phyloP scores from a whole-genome alignment of 176 grass and related monocot genomes.

The Tuctoria greenei region DNA sequence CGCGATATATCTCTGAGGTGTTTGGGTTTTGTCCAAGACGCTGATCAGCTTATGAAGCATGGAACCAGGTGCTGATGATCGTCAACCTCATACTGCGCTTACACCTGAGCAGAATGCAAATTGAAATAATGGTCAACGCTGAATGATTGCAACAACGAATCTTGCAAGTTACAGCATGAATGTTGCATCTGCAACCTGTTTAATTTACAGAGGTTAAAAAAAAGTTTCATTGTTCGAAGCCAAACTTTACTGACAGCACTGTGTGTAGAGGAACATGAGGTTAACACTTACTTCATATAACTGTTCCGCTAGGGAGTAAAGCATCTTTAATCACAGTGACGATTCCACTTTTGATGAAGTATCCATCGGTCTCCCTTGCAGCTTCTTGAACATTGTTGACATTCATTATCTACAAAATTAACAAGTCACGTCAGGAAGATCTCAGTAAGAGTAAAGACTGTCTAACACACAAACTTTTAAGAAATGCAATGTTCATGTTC shows the following conservation, averaged over 20 bases:
- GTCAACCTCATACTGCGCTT: not conserved
- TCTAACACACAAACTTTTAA: not conserved
- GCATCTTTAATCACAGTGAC: slow-evolving; percentile 95
- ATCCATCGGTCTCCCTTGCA: slow-evolving; percentile 87
- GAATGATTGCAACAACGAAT: not conserved
- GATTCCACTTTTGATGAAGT: slow-evolving; percentile 97
- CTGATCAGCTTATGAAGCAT: slow-evolving; percentile 15
- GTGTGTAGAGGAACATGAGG: not conserved
- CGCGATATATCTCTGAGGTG: no score
- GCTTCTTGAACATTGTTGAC: slow-evolving; percentile 82
- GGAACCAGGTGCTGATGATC: not conserved
- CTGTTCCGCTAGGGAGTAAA: slow-evolving; percentile 76
- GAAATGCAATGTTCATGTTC: slow-evolving; percentile 2
- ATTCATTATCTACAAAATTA: slow-evolving; percentile 74
- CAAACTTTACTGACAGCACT: slow-evolving; percentile 12
- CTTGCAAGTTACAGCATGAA: slow-evolving; percentile 2
- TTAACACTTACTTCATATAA: slow-evolving; percentile 66
- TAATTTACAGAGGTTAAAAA: slow-evolving; percentile 14
- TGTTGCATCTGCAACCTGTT: slow-evolving; percentile 9
- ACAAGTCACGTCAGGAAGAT: slow-evolving; percentile 7
- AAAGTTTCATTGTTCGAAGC: not conserved
- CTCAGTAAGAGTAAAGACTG: not conserved
- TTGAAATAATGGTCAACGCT: not conserved
- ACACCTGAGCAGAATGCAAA: slow-evolving; percentile 8
- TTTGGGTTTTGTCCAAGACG: no score